Conservation (phyloP, 345 rosid species). For the Citrus sp. region DNA sequence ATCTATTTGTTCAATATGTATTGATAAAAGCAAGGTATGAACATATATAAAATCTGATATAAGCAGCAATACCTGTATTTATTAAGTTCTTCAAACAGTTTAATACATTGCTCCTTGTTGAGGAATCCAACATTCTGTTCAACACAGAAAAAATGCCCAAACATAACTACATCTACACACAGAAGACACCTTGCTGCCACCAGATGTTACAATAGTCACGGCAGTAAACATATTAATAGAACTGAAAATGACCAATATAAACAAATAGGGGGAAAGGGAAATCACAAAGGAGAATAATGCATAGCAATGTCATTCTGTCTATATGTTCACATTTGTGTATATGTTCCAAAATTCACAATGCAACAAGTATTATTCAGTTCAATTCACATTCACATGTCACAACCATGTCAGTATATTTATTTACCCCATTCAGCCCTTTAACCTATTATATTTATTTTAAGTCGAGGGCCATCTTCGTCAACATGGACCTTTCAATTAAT, state of each 20-base stretch:
- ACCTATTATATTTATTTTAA: not conserved
- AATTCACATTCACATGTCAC: not conserved
- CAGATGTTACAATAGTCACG: not conserved
- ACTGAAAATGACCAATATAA: not conserved
- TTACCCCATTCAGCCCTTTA: not conserved
- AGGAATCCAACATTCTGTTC: conserved; percentile 61
- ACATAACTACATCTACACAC: not conserved
- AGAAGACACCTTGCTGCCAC: not conserved
- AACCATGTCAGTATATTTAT: not conserved
- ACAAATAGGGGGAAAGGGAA: not conserved
- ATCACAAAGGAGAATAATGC: not conserved
- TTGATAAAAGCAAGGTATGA: not conserved
- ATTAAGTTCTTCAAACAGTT: conserved; percentile 75
- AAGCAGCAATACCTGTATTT: conserved; percentile 65
- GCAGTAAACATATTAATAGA: not conserved
- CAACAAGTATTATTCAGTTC: not conserved
- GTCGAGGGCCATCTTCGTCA: not conserved
- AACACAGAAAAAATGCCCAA: conserved; percentile 17
- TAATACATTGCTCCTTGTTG: conserved; percentile 69
- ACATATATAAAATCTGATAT: not conserved
- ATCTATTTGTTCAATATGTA: not conserved
- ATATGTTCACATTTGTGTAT: not conserved
- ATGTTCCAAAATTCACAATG: not conserved
- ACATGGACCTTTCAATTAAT: not conserved
- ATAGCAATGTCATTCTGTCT: not conserved